Base-by-base conservation (phyloP, 2,329 filamentous ascomycete species). In the Botrytis tulipae region DNA sequence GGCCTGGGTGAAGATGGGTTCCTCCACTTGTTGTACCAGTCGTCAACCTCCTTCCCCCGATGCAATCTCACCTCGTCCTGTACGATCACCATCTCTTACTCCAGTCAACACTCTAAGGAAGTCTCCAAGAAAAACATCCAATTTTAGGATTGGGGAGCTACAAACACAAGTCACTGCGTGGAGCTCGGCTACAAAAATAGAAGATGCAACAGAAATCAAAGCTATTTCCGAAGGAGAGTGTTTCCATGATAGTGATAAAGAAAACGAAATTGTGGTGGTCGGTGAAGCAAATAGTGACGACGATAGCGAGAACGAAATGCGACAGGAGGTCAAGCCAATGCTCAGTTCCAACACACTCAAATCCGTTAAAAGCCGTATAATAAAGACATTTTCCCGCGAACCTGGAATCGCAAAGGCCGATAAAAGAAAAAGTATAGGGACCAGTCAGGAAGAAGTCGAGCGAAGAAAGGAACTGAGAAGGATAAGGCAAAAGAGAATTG, bases 401-500 rank as follows among this genome's bases (percentile, higher is more conserved):
- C 82, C 81, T 6, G 80, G 62, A 44, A 54, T 84, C 12, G 77
- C 79, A 2, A 84, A 82, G 44, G 82, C 82, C 51, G 84, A 84
- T 3, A 72, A 72, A 44, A 83, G 81, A 48, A 81, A 82, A 6
- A 83, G 83, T 25, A 80, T 84, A 46, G 84, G 85, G 20, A 84
- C 83, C 67, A 87, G 84, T 65, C 83, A 87, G 37, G 87, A 88
- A 75, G 86, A 88, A 75, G 78, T 88, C 61, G 85, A 87, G 70
- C 83, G 87, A 42, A 84, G 87, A 76, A 87, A 87, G 42, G 88
- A 90, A 76, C 80, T 90, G 71, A 87, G 84, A 76, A 84, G 87
- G 32, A 81, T 89, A 14, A 85, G 87, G 80, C 85, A 86, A 67
- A 86, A 85, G 76, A 84, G 87, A 75, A 89, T 90, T n/a, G 86